A percentile compares a stretch with the other conserved stretches of the same genome.
These are phyloP conservation scores for Wickerhamomyces chambardii DNA, from an alignment of 805 yeast genomes.

Conservation along the genomic window DNA sequence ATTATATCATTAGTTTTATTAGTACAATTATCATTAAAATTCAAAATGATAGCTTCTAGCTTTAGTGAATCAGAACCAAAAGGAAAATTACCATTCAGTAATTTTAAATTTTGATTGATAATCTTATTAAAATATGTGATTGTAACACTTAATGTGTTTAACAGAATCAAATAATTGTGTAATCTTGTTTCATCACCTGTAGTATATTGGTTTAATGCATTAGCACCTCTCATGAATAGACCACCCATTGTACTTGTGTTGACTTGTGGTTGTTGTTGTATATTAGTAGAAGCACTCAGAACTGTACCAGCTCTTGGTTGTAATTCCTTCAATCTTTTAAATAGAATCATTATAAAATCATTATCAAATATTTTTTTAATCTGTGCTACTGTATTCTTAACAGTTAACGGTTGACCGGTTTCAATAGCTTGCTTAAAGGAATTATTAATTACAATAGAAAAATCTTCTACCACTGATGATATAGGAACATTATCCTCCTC, in stretches of 20 bases:
- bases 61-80: constrained; percentile 24
- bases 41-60: constrained; percentile 16
- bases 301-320: constrained; percentile 29
- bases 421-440: constrained; percentile 58
- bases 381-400: constrained; percentile 44
- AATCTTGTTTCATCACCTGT: constrained; percentile 37
- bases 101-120: constrained; percentile 19
- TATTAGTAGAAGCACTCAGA: constrained; percentile 11
- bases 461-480: constrained; percentile 82
- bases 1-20: constrained; percentile 21
- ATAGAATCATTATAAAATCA: constrained; percentile 52
- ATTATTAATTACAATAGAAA: constrained; percentile 63
- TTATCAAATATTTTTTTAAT: constrained; percentile 51
- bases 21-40: constrained; percentile 14
- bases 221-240: constrained; percentile 34
- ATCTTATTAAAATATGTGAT: constrained; percentile 42
- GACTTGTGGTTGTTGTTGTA: constrained; percentile 9
- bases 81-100: constrained; percentile 26
- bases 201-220: constrained; percentile 28
- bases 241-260: constrained; percentile 14
- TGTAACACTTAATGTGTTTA: constrained; percentile 67
- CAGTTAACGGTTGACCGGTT: constrained; percentile 54
- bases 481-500: constrained; percentile 47
- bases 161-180: constrained; percentile 51
- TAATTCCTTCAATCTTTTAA: constrained; percentile 33